Base-by-base conservation (phyloP, 2,329 filamentous ascomycete species). In the Didymella exigua region DNA sequence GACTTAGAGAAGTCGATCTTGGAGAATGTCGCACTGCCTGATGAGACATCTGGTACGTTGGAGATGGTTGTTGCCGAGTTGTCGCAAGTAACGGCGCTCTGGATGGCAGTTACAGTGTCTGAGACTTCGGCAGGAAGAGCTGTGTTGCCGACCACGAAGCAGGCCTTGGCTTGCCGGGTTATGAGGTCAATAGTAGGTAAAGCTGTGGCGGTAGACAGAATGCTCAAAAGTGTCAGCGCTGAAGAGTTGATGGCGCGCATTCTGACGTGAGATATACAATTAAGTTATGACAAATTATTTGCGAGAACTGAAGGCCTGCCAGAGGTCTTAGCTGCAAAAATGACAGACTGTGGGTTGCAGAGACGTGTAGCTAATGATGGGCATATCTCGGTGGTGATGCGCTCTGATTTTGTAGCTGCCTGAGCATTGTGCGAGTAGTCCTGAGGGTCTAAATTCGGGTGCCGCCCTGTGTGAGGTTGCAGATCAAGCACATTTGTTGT, bases 41-140 rank as follows among this genome's bases (percentile, higher is more conserved):
- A 81, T 3, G 77, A 79, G 4, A 86, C 83, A 61, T 87, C 84
- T 5, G 84, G 84, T 4, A 86, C 82, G 49, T 75, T 76, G 11
- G 75, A 72, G 53, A 86, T 72, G 5, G 84, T 86, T 5, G 72
- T 84, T 18, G 62, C 64, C 14, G 73, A 70, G 18, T 65, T 62
- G 67, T 78, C 75, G 77, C 84, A 86, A 37, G 81, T 85, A 13
- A 86, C 73, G 31, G 62, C 70, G 38, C 65, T 59, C 51, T 76
- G 71, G 52, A 86, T 72, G 11, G 67, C 59, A 18, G 72, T 69
- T 49, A 78, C 83, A 2, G 73, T 62, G 52, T 78, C 73, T 21
- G 75, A 70, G 13, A 80, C 77, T 62, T 86, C 83, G 6, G 73
- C 72, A 0, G 84, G 84, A 10, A 86, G 80, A 2, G 74, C 69